phyloP scores from a whole-genome alignment of 495 filamentous ascomycete species.

The Monascus purpureus region DNA sequence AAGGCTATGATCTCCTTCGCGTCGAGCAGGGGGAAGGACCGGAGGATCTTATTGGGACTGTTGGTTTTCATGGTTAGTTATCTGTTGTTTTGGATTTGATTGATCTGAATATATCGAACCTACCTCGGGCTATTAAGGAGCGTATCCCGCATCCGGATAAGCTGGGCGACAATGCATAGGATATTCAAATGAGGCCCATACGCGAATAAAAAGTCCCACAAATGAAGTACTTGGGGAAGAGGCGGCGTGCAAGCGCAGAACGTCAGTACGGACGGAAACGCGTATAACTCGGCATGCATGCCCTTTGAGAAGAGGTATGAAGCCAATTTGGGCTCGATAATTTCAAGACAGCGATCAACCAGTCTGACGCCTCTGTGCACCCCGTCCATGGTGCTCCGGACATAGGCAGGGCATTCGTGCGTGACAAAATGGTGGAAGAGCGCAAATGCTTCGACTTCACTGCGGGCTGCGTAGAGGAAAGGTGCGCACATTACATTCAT shows the following conservation, averaged over 20 bases:
- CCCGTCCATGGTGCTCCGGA: constrained; percentile 91
- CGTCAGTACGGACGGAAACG: constrained; percentile 92
- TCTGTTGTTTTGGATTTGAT: too few species aligned
- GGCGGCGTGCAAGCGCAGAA: constrained; percentile 96
- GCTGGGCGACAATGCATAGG: constrained; percentile 91
- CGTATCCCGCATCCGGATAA: constrained; percentile 73
- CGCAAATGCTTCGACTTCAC: constrained; percentile 87
- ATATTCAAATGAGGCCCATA: constrained; percentile 93
- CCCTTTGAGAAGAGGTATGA: constrained; percentile 69
- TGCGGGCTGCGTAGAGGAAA: constrained; percentile 88
- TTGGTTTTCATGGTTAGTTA: constrained; percentile 1
- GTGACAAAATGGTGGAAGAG: constrained; percentile 84
- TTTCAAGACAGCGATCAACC: constrained; percentile 79
- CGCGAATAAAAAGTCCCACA: constrained; percentile 98
- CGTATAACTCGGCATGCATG: constrained; percentile 86
- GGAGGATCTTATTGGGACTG: constrained; percentile 81
- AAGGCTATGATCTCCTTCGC: constrained; percentile 68
- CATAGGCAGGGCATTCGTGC: constrained; percentile 82
- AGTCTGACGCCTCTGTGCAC: constrained; percentile 84
- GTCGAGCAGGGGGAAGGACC: constrained; percentile 76
- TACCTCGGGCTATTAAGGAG: constrained; percentile 76
- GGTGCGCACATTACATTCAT: constrained; percentile 99
- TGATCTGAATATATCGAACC: too few species aligned
- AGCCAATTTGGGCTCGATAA: constrained; percentile 82
- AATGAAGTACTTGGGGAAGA: constrained; percentile 76